Base-by-base conservation (phyloP, 2,329 filamentous ascomycete species). In the Fusarium coicis region DNA sequence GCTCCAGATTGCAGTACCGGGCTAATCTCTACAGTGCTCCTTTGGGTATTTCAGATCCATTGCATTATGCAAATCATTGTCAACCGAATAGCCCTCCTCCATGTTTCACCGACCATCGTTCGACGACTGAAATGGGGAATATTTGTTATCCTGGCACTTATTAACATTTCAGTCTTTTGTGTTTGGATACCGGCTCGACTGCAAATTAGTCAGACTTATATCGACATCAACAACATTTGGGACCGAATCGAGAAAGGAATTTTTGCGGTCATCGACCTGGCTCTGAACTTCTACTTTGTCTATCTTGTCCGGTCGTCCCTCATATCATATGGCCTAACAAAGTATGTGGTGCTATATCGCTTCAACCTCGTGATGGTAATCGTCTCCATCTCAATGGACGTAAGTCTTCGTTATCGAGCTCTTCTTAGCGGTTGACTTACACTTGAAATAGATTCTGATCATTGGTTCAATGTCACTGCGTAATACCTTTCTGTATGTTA, bases 11-110 rank as follows among this genome's bases (percentile, higher is more conserved):
- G 70, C 63, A 23, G 21, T 52, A 19, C n/a, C 18, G 10, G 37
- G 30, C 66, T 77, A 66, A 53, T 78, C 23, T 30, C 57, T 63
- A 55, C 65, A 84, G 76, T 79, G 30, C 50, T 76, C 37, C 70
- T 79, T 18, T 79, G 78, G 78, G 70, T 72, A 34, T 80, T 86
- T 26, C 85, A 87, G 70, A 74, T 79, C 7, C 78, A 80, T 55
- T 81, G 85, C 30, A 79, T 87, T 4, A 83, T 87, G 79, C 85
- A 87, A 75, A 87, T 87, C 63, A 87, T 87, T 74, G 83, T 87
- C 74, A 88, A 87, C 68, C 83, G 86, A 40, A 83, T 87, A 30
- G 80, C 83, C 4, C 81, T 87, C 36, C 81, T 87, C 46, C 81
- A 85, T 28, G 79, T 83, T 21, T 79, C 84, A 52, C 80, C 78